phyloP scores from a whole-genome alignment of 2,329 filamentous ascomycete species.

The Plenodomus biglobosus region DNA sequence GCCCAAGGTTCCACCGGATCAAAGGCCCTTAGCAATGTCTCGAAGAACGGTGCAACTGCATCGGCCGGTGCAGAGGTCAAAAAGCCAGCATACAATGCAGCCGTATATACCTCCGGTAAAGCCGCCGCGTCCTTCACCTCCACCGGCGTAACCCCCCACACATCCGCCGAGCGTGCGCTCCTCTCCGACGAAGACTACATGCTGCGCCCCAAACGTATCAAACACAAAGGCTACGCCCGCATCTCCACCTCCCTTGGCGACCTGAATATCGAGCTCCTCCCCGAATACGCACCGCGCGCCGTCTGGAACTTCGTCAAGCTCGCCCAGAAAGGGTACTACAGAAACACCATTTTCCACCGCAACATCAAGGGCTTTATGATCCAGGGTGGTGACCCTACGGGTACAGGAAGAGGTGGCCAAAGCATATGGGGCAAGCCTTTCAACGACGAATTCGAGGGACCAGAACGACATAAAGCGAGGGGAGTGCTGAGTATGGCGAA shows the following conservation, averaged over 20 bases:
- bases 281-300: constrained; percentile 86
- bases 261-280: constrained; percentile 83
- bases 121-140: constrained; percentile 95
- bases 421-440: constrained; percentile 96
- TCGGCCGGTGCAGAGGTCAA: constrained; percentile 44
- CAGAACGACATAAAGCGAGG: constrained; percentile 76
- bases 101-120: constrained; percentile 83
- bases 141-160: constrained; percentile 90
- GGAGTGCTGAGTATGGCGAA: constrained; percentile 94
- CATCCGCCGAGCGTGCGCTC: constrained; percentile 80
- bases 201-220: constrained; percentile 85
- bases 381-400: constrained; percentile 91
- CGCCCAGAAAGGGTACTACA: constrained; percentile 88
- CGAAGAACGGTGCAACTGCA: constrained; percentile 25
- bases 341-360: constrained; percentile 79
- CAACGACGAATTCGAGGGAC: constrained; percentile 88
- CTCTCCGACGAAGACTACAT: constrained; percentile 96
- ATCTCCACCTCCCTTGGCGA: constrained; percentile 83
- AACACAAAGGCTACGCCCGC: constrained; percentile 87
- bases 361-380: constrained; percentile 98
- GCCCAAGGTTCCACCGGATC: constrained; percentile 30
- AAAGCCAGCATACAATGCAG: constrained; percentile 69
- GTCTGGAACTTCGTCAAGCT: constrained; percentile 97
- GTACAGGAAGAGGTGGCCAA: constrained; percentile 84
- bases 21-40: constrained; percentile 19